Base-by-base conservation (phyloP, 495 filamentous ascomycete species). In the Xylaria acuta region DNA sequence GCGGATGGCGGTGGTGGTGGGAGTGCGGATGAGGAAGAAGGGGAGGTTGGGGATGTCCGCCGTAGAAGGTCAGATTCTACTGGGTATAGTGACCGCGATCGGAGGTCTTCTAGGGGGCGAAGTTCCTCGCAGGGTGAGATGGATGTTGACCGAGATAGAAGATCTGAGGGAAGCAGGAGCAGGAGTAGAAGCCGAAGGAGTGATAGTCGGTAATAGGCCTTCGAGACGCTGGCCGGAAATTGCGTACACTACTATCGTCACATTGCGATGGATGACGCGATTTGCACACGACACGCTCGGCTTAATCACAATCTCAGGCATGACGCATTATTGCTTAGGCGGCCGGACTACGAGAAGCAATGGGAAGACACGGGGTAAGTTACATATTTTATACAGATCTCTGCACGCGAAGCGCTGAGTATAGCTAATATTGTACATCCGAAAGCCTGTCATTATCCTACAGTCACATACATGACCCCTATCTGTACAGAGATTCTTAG, bases 61-160 rank as follows among this genome's bases (percentile, higher is more conserved):
- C 70, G 75, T 14, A 38, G 72, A 32, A 77, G 74, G 73, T 74
- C 77, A 74, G 12, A 22, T 25, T 62, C 56, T 38, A 20, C n/a
- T 9, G 69, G 62, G 32, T 75, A 41, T 62, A 70, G 70, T 58
- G 72, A 74, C 1, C 58, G 70, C 43, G 76, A 64, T 67, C 72
- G 67, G 41, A 32, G 45, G 27, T 53, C 25, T 32, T 74, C 45
- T 51, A 72, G 75, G 68, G 72, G 71, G 9, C 63, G 71, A 59
- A 75, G 63, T 67, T 74, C 62, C 30, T 77, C 69, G 69, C 74
- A 58, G 67, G 74, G 80, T 51, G 72, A 65, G 60, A 82, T 83
- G 81, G 83, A 85, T 49, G 63, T 83, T 38, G 82, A 82, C 72
- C 66, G 60, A 53, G 70, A 70, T 51, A 56, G 73, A 56, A 45